Conservation (phyloP, 768 basidiomycete species). For the Obba rivulosa region DNA sequence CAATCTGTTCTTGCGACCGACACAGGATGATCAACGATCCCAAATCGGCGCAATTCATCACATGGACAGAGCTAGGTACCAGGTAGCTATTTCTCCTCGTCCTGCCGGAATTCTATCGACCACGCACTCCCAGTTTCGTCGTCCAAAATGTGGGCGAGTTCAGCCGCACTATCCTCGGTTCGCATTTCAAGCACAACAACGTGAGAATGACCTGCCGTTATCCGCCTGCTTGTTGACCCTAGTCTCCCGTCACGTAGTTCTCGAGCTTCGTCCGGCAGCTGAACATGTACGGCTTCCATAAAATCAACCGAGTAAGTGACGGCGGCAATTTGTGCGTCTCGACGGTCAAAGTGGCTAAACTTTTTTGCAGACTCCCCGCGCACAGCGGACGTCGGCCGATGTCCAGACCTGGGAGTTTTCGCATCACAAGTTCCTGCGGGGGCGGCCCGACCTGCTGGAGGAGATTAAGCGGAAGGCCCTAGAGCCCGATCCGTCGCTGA, state of each 20-base stretch:
- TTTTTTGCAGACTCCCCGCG: conserved; percentile 62
- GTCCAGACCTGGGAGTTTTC: conserved; percentile 89
- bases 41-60: conserved; percentile 73
- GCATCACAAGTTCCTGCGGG: conserved; percentile 81
- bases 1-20: not conserved
- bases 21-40: conserved; percentile 81
- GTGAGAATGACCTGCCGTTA: conserved; percentile 34
- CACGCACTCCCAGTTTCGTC: conserved; percentile 49
- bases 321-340: not conserved
- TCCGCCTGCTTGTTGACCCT: not conserved
- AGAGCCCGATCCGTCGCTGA: conserved; percentile 68
- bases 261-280: conserved; percentile 92
- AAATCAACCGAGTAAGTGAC: conserved; percentile 73
- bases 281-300: conserved; percentile 97
- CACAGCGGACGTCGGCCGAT: conserved; percentile 74
- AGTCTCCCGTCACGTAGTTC: conserved; percentile 44
- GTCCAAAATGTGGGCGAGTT: conserved; percentile 86
- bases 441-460: conserved; percentile 73
- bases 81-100: conserved; percentile 30
- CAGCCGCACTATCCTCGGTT: conserved; percentile 76
- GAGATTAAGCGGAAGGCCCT: conserved; percentile 84
- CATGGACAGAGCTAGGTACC: conserved; percentile 78
- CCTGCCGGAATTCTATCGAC: conserved; percentile 2
- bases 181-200: conserved; percentile 90
- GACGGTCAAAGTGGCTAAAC: not conserved